phyloP scores from a whole-genome alignment of 1,139 yeast genomes.

The Petasospora fabianii region DNA sequence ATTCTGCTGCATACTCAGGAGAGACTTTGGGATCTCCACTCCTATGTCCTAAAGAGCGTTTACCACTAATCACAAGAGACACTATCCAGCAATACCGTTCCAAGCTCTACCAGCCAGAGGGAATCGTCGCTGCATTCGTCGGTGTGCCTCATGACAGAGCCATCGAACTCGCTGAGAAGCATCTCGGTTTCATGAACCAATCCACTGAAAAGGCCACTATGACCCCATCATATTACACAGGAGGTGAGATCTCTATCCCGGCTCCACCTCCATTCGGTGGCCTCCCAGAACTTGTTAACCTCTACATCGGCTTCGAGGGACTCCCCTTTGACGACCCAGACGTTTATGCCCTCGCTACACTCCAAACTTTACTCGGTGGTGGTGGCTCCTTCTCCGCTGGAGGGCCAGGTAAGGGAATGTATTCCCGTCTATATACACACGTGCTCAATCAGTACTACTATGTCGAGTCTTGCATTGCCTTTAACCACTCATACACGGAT shows the following conservation, averaged over 20 bases:
- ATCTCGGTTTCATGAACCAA: conserved; percentile 60
- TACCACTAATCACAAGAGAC: conserved; percentile 50
- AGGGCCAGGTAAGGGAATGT: conserved; percentile 99
- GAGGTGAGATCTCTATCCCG: conserved; percentile 74
- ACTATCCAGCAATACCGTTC: conserved; percentile 61
- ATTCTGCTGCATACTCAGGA: conserved; percentile 69
- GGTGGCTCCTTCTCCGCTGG: conserved; percentile 98
- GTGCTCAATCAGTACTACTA: conserved; percentile 90
- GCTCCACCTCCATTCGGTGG: conserved; percentile 32
- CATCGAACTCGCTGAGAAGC: conserved; percentile 53
- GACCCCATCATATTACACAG: conserved; percentile 61
- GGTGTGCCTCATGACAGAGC: conserved; percentile 80
- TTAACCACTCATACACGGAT: conserved; percentile 87
- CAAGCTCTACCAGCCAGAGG: conserved; percentile 72
- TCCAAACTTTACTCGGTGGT: conserved; percentile 93
- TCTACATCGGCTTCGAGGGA: conserved; percentile 88
- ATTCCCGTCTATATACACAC: conserved; percentile 85
- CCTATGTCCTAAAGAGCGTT: conserved; percentile 70
- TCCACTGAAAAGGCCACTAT: conserved; percentile 33
- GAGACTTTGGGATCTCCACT: conserved; percentile 85
- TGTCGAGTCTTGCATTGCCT: conserved; percentile 83
- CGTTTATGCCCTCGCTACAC: conserved; percentile 83
- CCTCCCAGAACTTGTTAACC: conserved; percentile 62
- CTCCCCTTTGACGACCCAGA: conserved; percentile 81
- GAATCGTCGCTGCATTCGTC: conserved; percentile 81